Evolutionary conservation across 345 rosid species (phyloP).

Genomic region (Eucalyptus sideroxylon): DNA sequence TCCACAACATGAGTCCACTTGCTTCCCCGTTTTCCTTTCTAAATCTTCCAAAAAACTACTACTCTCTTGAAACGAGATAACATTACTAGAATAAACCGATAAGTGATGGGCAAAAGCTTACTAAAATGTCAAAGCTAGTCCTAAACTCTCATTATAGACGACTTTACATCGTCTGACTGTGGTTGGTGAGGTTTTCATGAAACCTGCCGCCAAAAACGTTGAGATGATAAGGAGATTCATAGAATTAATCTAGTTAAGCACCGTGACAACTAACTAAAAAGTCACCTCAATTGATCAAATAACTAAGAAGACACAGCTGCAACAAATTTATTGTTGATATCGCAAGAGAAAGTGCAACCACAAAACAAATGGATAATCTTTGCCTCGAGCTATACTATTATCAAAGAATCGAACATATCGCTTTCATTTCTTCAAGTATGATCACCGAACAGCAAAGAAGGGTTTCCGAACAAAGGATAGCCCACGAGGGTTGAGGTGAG

Average conservation of each 20-base stretch:
- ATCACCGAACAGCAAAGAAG: background rate
- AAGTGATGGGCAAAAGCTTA: too few species aligned
- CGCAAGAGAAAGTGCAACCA: background rate
- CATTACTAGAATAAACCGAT: too few species aligned
- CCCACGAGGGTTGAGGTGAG: background rate
- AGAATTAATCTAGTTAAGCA: background rate
- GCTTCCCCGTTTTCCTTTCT: too few species aligned
- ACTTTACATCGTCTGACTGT: too few species aligned
- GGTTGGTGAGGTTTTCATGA: too few species aligned
- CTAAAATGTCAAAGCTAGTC: too few species aligned
- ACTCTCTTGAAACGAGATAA: too few species aligned
- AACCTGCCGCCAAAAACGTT: too few species aligned
- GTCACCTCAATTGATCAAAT: background rate
- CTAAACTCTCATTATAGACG: too few species aligned
- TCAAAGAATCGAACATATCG: background rate
- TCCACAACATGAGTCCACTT: too few species aligned
- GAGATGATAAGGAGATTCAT: background rate
- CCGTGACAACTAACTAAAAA: background rate
- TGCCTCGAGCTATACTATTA: background rate
- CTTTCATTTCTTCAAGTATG: background rate
- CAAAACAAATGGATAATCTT: background rate
- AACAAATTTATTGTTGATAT: background rate
- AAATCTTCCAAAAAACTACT: too few species aligned
- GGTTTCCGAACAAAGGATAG: background rate
- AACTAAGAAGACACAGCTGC: too few species aligned